Evolutionary conservation across 768 basidiomycete genomes (phyloP), one percentile per base, ranked within the genome.

Genomic region (Kondoa subrosea): DNA sequence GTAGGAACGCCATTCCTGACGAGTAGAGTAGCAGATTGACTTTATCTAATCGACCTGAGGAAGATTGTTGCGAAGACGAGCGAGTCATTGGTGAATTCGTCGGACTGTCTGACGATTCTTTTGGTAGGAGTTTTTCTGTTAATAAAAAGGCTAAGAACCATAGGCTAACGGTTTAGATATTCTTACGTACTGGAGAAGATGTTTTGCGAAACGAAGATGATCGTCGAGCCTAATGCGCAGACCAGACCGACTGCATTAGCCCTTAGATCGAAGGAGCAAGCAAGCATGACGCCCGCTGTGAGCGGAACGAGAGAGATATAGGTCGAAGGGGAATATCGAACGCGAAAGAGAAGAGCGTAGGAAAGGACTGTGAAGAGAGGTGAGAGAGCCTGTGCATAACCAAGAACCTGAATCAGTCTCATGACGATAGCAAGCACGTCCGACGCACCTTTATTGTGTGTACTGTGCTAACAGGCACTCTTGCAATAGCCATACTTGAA

Each of bases 181-280:
- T n/a, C n/a, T 31, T 15, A 63, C 61, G 3, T 31, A 31, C 61
- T 99, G 83, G 93, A 96, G 77, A 92, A 95, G 73, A 99, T 97
- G 78, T 99, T 99, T 71, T 91, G 92, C 72, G 87, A 87, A 70
- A 99, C 95, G 76, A 99, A 97, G 71, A 99, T 85, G 68, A 99
- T 79, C 32, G 95, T 95, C 14, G 91, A 95, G 17, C 93, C 93
- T 75, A 99, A 91, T 1, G 95, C 93, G 77, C 89, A 95, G 30
- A 95, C 79, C n/a, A 99, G 78, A 15, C 95, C 95, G 25, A 83
- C 77, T 75, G 91, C 92, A 61, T 91, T 92, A 1, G 85, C 85
- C 0, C 89, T 88, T 68, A 93, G 79, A 77, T 95, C 92, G 75
- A 89, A 92, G 12, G 91, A 90, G 77, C 87, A 93, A 50, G 91